These are phyloP conservation scores for Elsinoe fawcettii DNA, from an alignment of 2,329 filamentous ascomycete species.

Conservation along the genomic window DNA sequence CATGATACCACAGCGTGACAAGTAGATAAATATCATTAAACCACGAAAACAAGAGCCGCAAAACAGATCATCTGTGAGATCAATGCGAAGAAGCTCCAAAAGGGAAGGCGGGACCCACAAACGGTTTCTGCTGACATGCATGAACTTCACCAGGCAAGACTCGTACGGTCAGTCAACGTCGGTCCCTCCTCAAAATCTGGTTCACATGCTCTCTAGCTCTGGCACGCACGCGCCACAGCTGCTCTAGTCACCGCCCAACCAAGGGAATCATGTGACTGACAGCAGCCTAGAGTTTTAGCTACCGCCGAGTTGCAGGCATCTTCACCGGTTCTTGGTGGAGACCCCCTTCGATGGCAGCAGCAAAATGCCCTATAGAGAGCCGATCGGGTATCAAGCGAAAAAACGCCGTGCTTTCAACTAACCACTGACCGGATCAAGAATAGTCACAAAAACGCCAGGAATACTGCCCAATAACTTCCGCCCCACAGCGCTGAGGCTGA, in stretches of 20 bases:
- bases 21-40: not conserved
- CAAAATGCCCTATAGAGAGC: not conserved
- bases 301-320: not conserved
- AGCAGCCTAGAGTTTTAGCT: not conserved
- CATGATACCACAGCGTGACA: not conserved
- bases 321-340: not conserved
- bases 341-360: not conserved
- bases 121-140: not conserved
- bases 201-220: not conserved
- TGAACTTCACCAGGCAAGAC: not conserved
- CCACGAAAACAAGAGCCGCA: too few species aligned
- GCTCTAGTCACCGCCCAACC: not conserved
- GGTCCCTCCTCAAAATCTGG: not conserved
- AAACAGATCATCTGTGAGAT: too few species aligned
- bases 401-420: not conserved
- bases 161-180: too few species aligned
- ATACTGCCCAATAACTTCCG: not conserved
- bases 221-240: not conserved
- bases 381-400: not conserved
- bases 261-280: not conserved
- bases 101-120: not conserved
- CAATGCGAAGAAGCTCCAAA: too few species aligned
- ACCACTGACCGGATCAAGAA: not conserved
- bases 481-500: not conserved
- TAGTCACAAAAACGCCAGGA: not conserved